Evolutionary conservation across 2,329 filamentous ascomycete genomes (phyloP).

Genomic region (Aspergillus intermedius): DNA sequence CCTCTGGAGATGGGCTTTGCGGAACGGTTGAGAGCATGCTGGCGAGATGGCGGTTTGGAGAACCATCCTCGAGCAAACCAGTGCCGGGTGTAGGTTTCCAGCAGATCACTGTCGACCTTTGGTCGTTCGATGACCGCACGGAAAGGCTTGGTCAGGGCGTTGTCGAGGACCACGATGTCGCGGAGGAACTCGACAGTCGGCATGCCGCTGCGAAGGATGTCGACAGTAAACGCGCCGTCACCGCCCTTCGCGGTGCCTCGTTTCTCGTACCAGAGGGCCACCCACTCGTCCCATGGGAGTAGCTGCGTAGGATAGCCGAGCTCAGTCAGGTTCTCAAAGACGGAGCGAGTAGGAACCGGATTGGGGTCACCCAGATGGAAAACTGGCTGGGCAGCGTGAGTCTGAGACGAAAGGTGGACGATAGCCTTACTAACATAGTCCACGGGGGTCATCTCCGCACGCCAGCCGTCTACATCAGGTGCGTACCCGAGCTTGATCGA

Average conservation of each 20-base stretch:
- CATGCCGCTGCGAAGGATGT: slow-evolving; percentile 76
- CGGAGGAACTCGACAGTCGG: slow-evolving; percentile 65
- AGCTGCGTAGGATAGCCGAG: slow-evolving; percentile 65
- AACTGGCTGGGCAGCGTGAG: slow-evolving; percentile 55
- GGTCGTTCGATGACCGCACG: slow-evolving; percentile 56
- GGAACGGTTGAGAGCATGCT: slow-evolving; percentile 40
- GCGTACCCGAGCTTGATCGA: slow-evolving; percentile 65
- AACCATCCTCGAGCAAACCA: slow-evolving; percentile 78
- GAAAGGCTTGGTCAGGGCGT: slow-evolving; percentile 58
- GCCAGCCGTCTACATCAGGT: slow-evolving; percentile 67
- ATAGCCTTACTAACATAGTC: slow-evolving; percentile 74
- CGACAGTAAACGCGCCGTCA: slow-evolving; percentile 67
- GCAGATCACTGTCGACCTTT: slow-evolving; percentile 61
- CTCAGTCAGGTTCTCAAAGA: slow-evolving; percentile 59
- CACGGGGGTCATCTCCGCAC: slow-evolving; percentile 76
- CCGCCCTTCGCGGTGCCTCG: slow-evolving; percentile 58
- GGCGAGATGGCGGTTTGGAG: slow-evolving; percentile 52
- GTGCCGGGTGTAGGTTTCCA: slow-evolving; percentile 71
- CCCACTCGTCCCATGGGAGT: slow-evolving; percentile 67
- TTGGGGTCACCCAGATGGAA: slow-evolving; percentile 70
- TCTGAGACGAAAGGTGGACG: slow-evolving; percentile 60
- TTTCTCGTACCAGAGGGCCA: slow-evolving; percentile 65
- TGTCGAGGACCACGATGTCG: slow-evolving; percentile 67
- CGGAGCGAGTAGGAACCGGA: slow-evolving; percentile 57
- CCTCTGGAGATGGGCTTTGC: slow-evolving; percentile 46